Base-by-base conservation (phyloP, 2,329 filamentous ascomycete species). In the Penicillium concentricum region DNA sequence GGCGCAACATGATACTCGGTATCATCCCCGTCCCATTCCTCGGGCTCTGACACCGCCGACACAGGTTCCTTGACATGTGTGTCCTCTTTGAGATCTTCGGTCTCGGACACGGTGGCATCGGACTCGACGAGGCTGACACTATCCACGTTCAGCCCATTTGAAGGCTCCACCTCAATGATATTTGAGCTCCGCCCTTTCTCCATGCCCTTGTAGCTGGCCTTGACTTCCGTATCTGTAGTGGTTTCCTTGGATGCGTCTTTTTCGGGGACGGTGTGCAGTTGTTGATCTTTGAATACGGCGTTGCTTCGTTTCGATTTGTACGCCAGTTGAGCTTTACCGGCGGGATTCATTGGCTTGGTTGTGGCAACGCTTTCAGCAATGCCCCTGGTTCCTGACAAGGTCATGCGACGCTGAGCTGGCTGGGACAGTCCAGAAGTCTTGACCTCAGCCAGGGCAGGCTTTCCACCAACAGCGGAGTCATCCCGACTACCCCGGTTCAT, bases 11-110 rank as follows among this genome's bases (percentile, higher is more conserved):
- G 88, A 65, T 87, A 84, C n/a, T 86, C 84, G 50, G 86, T 84
- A 58, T 84, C 85, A 61, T 92, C 90, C 13, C 90, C 89, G 26
- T 93, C 88, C 16, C 87, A 89, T 70, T 92, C 89, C 64, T 91
- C 88, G 0, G 81, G 75, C 62, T 87, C 85, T 8, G 78, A 74
- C 18, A 73, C 69, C 15, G 68, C 60, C 10, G 66, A 66, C 13
- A 62, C 45, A 12, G 64, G 61, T 15, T 71, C 69, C 37, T 66
- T 60, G 34, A 51, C 42, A 7, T 54, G 7, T n/a, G 34, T 22
- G 42, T 30, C 13, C 4, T 51, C 52, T 18, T 62, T 63, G 13
- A 45, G 10, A 28, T 65, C 57, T 5, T 65, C 62, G 1, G 49
- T 45, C 15, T 63, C 62, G 22, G 57, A 59, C 20, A 60, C 15